These are phyloP conservation scores for Panicum virgatum DNA, from an alignment of 202 grass and related monocot genomes.

Conservation along the genomic window DNA sequence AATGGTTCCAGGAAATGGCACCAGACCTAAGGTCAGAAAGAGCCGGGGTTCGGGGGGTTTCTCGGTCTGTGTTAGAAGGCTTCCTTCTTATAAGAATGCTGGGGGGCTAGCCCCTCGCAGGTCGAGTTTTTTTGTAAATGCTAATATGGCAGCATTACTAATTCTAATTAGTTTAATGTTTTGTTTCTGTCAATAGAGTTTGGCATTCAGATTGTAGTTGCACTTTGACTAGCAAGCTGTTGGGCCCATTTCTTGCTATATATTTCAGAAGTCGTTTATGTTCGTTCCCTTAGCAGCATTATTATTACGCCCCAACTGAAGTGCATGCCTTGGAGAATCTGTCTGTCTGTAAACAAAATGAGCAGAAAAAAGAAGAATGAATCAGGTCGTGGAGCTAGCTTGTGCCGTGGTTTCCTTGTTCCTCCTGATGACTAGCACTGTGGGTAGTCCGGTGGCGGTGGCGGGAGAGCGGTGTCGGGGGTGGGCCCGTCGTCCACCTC, in stretches of 20 bases:
- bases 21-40: too few species aligned
- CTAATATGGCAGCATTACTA: not conserved
- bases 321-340: not conserved
- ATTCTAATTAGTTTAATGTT: conserved; percentile 10
- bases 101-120: too few species aligned
- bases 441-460: conserved; percentile 52
- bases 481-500: conserved; percentile 59
- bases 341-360: too few species aligned
- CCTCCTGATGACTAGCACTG: conserved; percentile 15
- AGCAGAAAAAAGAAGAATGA: too few species aligned
- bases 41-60: too few species aligned
- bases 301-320: not conserved
- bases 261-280: not conserved
- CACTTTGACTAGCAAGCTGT: not conserved
- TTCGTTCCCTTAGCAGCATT: not conserved
- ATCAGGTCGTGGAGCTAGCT: too few species aligned
- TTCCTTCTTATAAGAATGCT: too few species aligned
- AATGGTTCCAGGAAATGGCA: too few species aligned
- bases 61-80: too few species aligned
- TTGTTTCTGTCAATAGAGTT: too few species aligned
- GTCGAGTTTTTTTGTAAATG: too few species aligned
- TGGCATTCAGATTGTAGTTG: not conserved
- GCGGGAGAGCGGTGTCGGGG: conserved; percentile 37
- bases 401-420: not conserved
- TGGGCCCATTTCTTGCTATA: not conserved